Base-by-base conservation (phyloP, 2,329 filamentous ascomycete species). In the Fragosphaeria purpurea region DNA sequence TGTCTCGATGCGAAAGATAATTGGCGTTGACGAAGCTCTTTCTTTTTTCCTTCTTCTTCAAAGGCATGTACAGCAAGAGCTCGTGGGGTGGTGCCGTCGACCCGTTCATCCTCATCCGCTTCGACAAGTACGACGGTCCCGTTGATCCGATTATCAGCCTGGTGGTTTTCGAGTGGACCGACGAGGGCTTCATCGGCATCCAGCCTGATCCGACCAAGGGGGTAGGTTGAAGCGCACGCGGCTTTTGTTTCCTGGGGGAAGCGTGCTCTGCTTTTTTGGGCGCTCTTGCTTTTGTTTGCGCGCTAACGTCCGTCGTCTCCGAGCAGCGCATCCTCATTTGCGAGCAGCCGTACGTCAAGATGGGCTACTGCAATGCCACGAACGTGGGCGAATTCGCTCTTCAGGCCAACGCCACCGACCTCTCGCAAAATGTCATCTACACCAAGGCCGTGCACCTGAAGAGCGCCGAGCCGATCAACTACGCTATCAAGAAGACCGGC, bases 151-250 rank as follows among this genome's bases (percentile, higher is more conserved):
- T 88, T 42, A 84, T 89, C 57, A 94, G 88, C 65, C 69, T 96
- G 59, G 75, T 95, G 48, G 84, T 98, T 56, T 98, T 95, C 66
- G 91, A 98, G 69, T 98, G 90, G 88, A 82, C 78, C 58, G 93
- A 98, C 63, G 82, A 86, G 63, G 70, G 80, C 47, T 74, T 91
- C 50, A 82, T 98, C 56, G 90, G 91, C 42, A 76, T 85, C 52
- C 75, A 76, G 38, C 72, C 79, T 47, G 72, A 73, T 33, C 67
- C 75, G 12, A 74, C 76, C 10, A 44, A 42, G 44, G 35, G 32
- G 34, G 52, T 51, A 51, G 31, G 48, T 50, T 30, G 41, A 11
- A 7, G 7, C 32, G 7, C 33, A 6, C 6, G 22, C 41, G 22
- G 22, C 22, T 22, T 22, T 22, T 22, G 2, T 2, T 22, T 22